Conservation (phyloP, 192 early-diverging fungal species). For the Oehlia diaphana region DNA sequence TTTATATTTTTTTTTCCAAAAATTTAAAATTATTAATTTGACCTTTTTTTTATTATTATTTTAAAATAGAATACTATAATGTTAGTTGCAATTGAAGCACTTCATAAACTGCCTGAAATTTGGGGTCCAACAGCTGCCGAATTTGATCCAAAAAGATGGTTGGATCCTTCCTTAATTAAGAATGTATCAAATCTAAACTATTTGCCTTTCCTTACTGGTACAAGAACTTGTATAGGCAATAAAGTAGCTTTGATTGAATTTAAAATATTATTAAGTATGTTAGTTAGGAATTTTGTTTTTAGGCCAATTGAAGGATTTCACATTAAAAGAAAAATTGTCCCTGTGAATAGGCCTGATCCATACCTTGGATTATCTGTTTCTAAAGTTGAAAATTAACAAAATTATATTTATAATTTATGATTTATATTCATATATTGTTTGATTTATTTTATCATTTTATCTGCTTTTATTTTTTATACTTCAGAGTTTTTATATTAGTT, state of each 20-base stretch:
- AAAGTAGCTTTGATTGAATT: slow-evolving; percentile 58
- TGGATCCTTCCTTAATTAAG: slow-evolving; percentile 36
- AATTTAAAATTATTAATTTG: background rate
- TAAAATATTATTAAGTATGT: slow-evolving; percentile 46
- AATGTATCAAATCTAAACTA: slow-evolving; percentile 34
- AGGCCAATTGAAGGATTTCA: background rate
- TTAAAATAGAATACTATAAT: background rate
- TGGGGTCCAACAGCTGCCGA: slow-evolving; percentile 30
- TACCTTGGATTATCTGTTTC: background rate
- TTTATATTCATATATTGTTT: too few relatives aligned
- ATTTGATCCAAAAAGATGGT: slow-evolving; percentile 57
- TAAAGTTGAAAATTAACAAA: background rate
- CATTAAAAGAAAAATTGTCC: background rate
- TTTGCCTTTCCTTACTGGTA: slow-evolving; percentile 51
- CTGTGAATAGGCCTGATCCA: background rate
- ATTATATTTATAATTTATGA: too few relatives aligned
- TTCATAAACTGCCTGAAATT: background rate
- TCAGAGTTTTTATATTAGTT: too few relatives aligned
- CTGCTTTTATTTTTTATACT: too few relatives aligned
- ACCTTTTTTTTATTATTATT: background rate
- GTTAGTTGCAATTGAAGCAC: background rate
- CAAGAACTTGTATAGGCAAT: slow-evolving; percentile 56
- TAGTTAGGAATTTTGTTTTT: slow-evolving; percentile 16
- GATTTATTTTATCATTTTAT: too few relatives aligned
- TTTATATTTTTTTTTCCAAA: background rate